Conservation (phyloP, 371 early-diverging fungal genomes). For the Entomophthora muscae region DNA sequence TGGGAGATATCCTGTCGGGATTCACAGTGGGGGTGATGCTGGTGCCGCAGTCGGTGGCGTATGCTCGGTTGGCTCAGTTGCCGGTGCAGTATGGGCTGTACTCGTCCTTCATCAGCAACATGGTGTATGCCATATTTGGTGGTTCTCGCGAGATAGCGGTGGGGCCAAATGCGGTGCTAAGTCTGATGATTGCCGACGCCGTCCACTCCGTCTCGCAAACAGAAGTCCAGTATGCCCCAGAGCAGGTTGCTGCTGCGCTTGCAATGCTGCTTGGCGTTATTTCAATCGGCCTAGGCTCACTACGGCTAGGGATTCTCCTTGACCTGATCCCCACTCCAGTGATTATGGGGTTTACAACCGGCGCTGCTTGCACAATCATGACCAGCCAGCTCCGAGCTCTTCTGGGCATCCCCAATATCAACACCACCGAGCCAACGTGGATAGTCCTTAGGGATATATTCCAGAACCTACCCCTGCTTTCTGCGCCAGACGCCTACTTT, state of each 20-base stretch:
- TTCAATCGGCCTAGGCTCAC: constrained; percentile 35
- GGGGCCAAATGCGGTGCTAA: too few relatives aligned
- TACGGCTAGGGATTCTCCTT: constrained; percentile 61
- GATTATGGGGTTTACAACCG: constrained; percentile 50
- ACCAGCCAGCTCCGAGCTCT: constrained; percentile 46
- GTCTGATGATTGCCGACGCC: constrained; percentile 43
- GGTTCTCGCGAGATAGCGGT: constrained; percentile 76
- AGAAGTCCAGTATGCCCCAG: background rate
- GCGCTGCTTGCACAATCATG: constrained; percentile 52
- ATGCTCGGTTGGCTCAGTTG: constrained; percentile 61
- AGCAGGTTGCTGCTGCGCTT: background rate
- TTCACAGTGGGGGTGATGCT: constrained; percentile 64
- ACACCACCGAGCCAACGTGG: constrained; percentile 32
- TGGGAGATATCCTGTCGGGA: constrained; percentile 67
- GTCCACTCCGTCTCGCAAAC: constrained; percentile 21
- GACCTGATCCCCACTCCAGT: constrained; percentile 66
- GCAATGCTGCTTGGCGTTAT: background rate
- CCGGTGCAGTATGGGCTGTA: constrained; percentile 78
- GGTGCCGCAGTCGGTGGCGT: constrained; percentile 72
- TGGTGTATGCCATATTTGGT: constrained; percentile 59
- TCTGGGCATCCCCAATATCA: constrained; percentile 41
- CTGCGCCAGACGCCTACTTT: constrained; percentile 24
- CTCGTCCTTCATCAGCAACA: constrained; percentile 55
- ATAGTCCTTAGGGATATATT: constrained; percentile 30
- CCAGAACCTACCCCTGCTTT: constrained; percentile 20